These are phyloP conservation scores for Nannochloropsis oceanica DNA, from an alignment of 108 stramenopile genomes.

Conservation along the genomic window DNA sequence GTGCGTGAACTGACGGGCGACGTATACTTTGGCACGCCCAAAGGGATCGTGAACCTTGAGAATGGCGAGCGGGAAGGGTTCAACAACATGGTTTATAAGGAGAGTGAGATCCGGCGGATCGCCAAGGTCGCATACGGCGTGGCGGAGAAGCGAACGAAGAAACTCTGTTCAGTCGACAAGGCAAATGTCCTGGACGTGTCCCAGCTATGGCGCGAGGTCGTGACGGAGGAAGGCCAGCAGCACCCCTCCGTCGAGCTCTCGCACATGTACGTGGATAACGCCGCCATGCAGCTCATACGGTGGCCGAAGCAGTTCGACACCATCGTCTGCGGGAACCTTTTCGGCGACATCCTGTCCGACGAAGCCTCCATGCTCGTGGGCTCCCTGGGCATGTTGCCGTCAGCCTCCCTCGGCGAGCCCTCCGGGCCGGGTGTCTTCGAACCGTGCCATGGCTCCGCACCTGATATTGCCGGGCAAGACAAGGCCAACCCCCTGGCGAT, in stretches of 20 bases:
- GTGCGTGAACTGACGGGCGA: conserved; percentile 95
- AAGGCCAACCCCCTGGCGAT: conserved; percentile 92
- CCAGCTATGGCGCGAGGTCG: conserved; percentile 91
- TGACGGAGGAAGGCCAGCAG: conserved; percentile 61
- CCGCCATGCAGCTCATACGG: conserved; percentile 78
- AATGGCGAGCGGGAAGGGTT: conserved; percentile 64
- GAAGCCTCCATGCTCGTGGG: conserved; percentile 95
- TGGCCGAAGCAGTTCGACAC: conserved; percentile 97
- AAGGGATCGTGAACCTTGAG: conserved; percentile 51
- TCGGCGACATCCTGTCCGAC: conserved; percentile 95
- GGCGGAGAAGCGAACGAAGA: conserved; percentile 71
- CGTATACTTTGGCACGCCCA: conserved; percentile 97
- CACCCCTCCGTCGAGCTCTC: conserved; percentile 75
- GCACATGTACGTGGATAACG: conserved; percentile 98
- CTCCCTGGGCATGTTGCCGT: conserved; percentile 90
- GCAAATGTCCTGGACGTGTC: conserved; percentile 96
- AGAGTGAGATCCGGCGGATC: conserved; percentile 71
- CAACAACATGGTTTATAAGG: conserved; percentile 97
- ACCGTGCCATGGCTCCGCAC: conserved; percentile 93
- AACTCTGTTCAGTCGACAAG: conserved; percentile 94
- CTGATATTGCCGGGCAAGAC: conserved; percentile 90
- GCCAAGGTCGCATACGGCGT: conserved; percentile 53
- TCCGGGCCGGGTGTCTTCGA: conserved; percentile 90
- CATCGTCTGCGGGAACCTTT: conserved; percentile 93
- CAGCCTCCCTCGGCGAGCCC: conserved; percentile 84